These are phyloP conservation scores for Nemania serpens DNA, from an alignment of 2,329 filamentous ascomycete genomes.

Conservation along the genomic window DNA sequence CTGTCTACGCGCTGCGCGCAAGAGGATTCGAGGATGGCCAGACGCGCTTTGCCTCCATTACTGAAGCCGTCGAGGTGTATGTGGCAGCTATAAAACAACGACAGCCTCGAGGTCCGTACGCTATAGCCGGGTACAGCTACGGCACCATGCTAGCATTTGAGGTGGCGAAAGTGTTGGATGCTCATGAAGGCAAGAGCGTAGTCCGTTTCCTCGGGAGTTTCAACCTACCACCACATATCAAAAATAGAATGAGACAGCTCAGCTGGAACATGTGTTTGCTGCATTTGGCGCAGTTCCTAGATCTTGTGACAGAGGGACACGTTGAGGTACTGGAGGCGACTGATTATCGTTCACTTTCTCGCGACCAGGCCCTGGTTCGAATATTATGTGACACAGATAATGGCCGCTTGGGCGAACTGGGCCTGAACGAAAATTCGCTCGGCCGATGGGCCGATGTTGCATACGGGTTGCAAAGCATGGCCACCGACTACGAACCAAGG, in stretches of 20 bases:
- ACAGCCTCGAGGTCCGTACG: slow-evolving; percentile 57
- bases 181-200: slow-evolving; percentile 40
- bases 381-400: slow-evolving; percentile 39
- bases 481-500: slow-evolving; percentile 49
- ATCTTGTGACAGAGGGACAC: slow-evolving; percentile 43
- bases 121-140: slow-evolving; percentile 56
- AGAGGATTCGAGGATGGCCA: slow-evolving; percentile 51
- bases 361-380: slow-evolving; percentile 47
- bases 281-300: slow-evolving; percentile 48
- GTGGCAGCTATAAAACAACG: slow-evolving; percentile 43
- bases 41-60: slow-evolving; percentile 43
- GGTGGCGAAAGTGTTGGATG: slow-evolving; percentile 52
- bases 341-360: slow-evolving; percentile 10
- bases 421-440: slow-evolving; percentile 34
- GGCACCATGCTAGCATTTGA: slow-evolving; percentile 57
- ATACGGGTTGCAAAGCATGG: slow-evolving; percentile 44
- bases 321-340: slow-evolving; percentile 32
- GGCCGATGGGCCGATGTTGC: slow-evolving; percentile 45
- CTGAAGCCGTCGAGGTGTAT: slow-evolving; percentile 49
- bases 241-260: slow-evolving; percentile 47
- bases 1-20: slow-evolving; percentile 53
- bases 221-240: slow-evolving; percentile 56
- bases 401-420: slow-evolving; percentile 36
- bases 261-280: slow-evolving; percentile 46
- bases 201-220: slow-evolving; percentile 52